Evolutionary conservation across 108 stramenopile genomes (phyloP).

Genomic region (Nitzschia sp.): DNA sequence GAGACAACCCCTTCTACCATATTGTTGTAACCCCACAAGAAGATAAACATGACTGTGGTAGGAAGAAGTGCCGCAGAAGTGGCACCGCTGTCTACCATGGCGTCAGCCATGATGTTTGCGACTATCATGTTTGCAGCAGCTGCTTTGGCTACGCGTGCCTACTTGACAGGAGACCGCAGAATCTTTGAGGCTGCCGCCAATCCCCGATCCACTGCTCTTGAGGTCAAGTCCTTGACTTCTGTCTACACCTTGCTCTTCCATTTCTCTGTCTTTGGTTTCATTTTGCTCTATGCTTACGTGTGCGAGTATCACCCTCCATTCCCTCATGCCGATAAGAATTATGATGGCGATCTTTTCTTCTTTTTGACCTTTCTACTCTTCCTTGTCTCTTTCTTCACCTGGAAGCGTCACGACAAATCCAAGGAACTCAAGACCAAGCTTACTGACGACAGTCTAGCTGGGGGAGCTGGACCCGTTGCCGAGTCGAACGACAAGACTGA

Average conservation of each 20-base stretch:
- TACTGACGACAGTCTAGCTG: conserved; percentile 5
- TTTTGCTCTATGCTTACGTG: conserved; percentile 79
- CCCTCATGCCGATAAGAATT: conserved; percentile 73
- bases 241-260: conserved; percentile 74
- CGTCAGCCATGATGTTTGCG: conserved; percentile 77
- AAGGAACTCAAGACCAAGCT: conserved; percentile 9
- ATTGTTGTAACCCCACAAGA: too few relatives aligned
- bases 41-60: neutral
- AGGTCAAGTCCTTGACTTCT: conserved; percentile 55
- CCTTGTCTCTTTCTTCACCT: conserved; percentile 53
- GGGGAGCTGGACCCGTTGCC: conserved; percentile 31
- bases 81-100: conserved; percentile 58
- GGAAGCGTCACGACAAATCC: conserved; percentile 42
- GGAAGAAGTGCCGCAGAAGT: conserved; percentile 32
- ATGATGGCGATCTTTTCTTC: conserved; percentile 83
- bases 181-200: conserved; percentile 42
- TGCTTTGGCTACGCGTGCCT: conserved; percentile 49
- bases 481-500: conserved; percentile 58
- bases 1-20: too few relatives aligned
- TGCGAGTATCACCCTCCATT: conserved; percentile 84
- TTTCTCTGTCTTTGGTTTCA: conserved; percentile 65
- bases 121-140: conserved; percentile 66
- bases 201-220: conserved; percentile 54
- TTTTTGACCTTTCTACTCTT: conserved; percentile 65
- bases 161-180: conserved; percentile 48